Conservation (phyloP, 176 grass and related monocot genomes). For the Zoysia japonica region DNA sequence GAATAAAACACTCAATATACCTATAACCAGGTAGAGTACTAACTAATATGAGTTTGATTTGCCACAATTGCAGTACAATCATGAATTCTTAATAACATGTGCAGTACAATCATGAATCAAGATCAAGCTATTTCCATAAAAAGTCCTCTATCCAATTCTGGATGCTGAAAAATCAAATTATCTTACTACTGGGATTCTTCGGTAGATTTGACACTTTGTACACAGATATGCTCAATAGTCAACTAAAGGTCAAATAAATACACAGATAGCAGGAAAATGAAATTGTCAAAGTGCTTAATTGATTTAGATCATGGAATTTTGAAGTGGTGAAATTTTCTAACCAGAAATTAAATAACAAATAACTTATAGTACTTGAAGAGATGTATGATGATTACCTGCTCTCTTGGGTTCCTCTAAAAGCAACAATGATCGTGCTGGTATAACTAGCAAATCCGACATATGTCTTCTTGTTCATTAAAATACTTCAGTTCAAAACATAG, state of each 20-base stretch:
- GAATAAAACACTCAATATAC: slow-evolving; percentile 92
- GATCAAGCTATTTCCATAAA: slow-evolving; percentile 81
- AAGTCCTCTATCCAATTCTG: slow-evolving; percentile 88
- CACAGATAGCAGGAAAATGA: background rate
- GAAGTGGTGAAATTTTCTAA: background rate
- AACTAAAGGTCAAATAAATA: slow-evolving; percentile 2
- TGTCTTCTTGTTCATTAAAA: slow-evolving; percentile 53
- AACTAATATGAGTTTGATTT: slow-evolving; percentile 4
- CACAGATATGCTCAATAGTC: slow-evolving; percentile 1
- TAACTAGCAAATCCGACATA: slow-evolving; percentile 86
- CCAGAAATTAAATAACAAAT: background rate
- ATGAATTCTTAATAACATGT: background rate
- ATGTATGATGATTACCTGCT: slow-evolving; percentile 57
- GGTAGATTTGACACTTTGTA: slow-evolving; percentile 16
- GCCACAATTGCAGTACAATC: background rate
- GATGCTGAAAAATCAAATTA: slow-evolving; percentile 54
- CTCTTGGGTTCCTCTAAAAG: slow-evolving; percentile 95
- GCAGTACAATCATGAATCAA: slow-evolving; percentile 43
- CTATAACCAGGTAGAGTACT: slow-evolving; percentile 39
- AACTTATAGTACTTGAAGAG: slow-evolving; percentile 7
- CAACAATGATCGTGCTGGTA: slow-evolving; percentile 72
- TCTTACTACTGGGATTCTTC: background rate
- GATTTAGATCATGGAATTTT: slow-evolving; percentile 4
- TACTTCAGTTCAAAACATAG: slow-evolving; percentile 2
- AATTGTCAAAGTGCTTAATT: background rate